Conservation (phyloP, 192 early-diverging fungal genomes). For the Piromyces sp. region DNA sequence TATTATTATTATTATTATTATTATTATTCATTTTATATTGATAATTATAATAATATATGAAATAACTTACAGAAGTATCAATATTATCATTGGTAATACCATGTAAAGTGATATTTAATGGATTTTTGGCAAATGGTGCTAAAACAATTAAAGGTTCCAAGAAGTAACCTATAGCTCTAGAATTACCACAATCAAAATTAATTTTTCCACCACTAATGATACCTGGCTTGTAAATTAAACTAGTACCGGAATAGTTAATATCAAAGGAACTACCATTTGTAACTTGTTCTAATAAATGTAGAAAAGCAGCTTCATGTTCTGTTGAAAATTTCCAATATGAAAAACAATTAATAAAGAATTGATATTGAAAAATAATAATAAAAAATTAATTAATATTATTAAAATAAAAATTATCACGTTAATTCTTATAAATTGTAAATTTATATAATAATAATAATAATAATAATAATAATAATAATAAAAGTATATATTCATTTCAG, state of each 20-base stretch:
- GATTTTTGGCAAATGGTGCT: constrained; percentile 81
- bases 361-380: not conserved
- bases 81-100: constrained; percentile 89
- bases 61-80: constrained; percentile 50
- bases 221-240: constrained; percentile 70
- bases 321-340: not conserved
- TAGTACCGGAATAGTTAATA: constrained; percentile 84
- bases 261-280: constrained; percentile 87
- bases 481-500: too few relatives aligned
- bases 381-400: not conserved
- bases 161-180: constrained; percentile 83
- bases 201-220: constrained; percentile 75
- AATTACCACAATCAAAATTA: constrained; percentile 66
- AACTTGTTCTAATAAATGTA: constrained; percentile 77
- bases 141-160: constrained; percentile 79
- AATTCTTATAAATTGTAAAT: too few relatives aligned
- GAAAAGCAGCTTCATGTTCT: constrained; percentile 85
- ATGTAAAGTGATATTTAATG: constrained; percentile 60
- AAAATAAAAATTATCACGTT: too few relatives aligned
- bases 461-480: too few relatives aligned
- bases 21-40: too few relatives aligned
- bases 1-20: too few relatives aligned
- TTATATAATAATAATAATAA: too few relatives aligned
- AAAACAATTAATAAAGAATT: not conserved
- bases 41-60: too few relatives aligned